A percentile compares a stretch with the other conserved stretches of the same genome.
Conservation (phyloP, 2,329 filamentous ascomycete species). For the Metarhizium robertsii region DNA sequence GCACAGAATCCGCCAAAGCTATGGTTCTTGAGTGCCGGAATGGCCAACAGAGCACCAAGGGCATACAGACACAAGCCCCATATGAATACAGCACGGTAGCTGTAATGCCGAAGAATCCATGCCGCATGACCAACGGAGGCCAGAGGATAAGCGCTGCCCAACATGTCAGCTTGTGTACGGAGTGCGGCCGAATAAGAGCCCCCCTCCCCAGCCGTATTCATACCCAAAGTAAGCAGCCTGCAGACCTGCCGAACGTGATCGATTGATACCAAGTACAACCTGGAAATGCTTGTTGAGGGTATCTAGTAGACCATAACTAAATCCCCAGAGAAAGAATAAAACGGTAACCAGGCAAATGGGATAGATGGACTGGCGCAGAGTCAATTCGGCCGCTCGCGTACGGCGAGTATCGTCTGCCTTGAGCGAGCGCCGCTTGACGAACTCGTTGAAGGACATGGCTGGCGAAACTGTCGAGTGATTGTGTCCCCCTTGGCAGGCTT, state of each 20-base stretch:
- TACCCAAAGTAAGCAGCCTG: slow-evolving; percentile 49
- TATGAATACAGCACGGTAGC: slow-evolving; percentile 61
- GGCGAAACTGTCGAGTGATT: no score
- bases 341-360: slow-evolving; percentile 49
- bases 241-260: slow-evolving; percentile 35
- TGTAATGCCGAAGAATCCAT: slow-evolving; percentile 53
- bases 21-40: slow-evolving; percentile 46
- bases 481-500: no score
- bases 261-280: slow-evolving; percentile 32
- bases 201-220: slow-evolving; percentile 5
- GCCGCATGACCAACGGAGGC: slow-evolving; percentile 59
- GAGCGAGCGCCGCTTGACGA: slow-evolving; percentile 35
- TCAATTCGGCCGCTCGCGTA: slow-evolving; percentile 45
- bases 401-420: slow-evolving; percentile 30
- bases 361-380: slow-evolving; percentile 55
- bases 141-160: slow-evolving; percentile 51
- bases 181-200: background rate
- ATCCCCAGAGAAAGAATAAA: slow-evolving; percentile 38
- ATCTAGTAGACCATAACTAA: slow-evolving; percentile 35
- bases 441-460: slow-evolving; percentile 32
- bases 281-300: slow-evolving; percentile 43
- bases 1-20: slow-evolving; percentile 69
- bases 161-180: slow-evolving; percentile 23
- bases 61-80: slow-evolving; percentile 59
- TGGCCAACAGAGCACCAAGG: slow-evolving; percentile 46